These are phyloP conservation scores for Xylariaceae sp. DNA, from an alignment of 2,329 filamentous ascomycete genomes.

Conservation along the genomic window DNA sequence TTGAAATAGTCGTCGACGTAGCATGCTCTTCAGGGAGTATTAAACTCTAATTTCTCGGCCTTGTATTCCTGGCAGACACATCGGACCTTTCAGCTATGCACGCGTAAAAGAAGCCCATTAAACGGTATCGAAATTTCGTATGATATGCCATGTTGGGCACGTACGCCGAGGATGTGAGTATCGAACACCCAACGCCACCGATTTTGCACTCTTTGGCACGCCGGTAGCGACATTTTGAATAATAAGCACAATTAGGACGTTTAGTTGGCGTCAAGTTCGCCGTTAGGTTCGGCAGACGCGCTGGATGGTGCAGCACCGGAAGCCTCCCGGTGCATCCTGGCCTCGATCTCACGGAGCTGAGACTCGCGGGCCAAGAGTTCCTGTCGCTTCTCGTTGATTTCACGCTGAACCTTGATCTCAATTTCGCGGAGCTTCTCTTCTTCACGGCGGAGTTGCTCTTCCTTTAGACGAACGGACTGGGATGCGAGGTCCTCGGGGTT, in stretches of 20 bases:
- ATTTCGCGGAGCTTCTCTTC: constrained; percentile 99
- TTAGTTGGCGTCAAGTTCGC: constrained; percentile 49
- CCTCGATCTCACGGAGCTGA: constrained; percentile 97
- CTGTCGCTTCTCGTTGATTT: constrained; percentile 99
- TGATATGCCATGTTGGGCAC: constrained; percentile 23
- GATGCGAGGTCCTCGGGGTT: constrained; percentile 96
- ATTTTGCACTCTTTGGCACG: constrained; percentile 25
- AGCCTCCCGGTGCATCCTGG: constrained; percentile 82
- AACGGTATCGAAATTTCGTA: constrained; percentile 26
- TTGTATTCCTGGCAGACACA: constrained; percentile 31
- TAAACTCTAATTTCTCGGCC: constrained; percentile 23
- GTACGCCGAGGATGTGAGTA: constrained; percentile 24
- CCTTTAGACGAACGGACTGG: constrained; percentile 97
- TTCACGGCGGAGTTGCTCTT: constrained; percentile 96
- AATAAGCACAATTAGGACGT: constrained; percentile 19
- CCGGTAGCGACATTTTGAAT: constrained; percentile 24
- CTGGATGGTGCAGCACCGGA: constrained; percentile 36
- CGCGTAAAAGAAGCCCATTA: constrained; percentile 26
- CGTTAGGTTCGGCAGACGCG: constrained; percentile 44
- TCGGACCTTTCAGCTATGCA: constrained; percentile 24
- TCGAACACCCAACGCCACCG: constrained; percentile 31
- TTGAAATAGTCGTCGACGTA: constrained; percentile 21
- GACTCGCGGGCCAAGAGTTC: constrained; percentile 95
- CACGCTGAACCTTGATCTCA: constrained; percentile 97
- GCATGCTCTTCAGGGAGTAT: constrained; percentile 25